phyloP scores from a whole-genome alignment of 176 grass and related monocot species.

The Carex parvula region DNA sequence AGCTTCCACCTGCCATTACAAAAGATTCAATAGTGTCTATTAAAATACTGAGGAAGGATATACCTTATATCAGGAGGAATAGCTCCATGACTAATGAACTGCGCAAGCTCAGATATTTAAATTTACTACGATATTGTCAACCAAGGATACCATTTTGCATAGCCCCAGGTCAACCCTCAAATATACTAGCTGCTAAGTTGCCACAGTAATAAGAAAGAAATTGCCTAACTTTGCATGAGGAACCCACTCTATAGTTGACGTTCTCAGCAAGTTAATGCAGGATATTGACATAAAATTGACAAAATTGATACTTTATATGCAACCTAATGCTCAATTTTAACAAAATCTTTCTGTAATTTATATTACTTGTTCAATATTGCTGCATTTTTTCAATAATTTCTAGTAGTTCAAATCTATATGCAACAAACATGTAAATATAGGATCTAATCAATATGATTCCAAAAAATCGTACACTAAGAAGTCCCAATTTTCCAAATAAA shows the following conservation, averaged over 20 bases:
- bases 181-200: background rate
- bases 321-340: background rate
- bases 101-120: background rate
- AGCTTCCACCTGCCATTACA: constrained; percentile 75
- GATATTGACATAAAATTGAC: no score
- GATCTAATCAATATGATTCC: background rate
- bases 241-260: background rate
- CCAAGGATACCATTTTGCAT: background rate
- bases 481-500: constrained; percentile 8
- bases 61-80: background rate
- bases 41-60: background rate
- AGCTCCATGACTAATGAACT: background rate
- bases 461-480: background rate
- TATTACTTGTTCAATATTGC: background rate
- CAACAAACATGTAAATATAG: background rate
- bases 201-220: background rate
- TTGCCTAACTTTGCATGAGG: background rate
- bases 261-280: background rate
- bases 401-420: background rate
- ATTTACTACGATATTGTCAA: background rate
- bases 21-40: background rate
- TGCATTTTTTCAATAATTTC: background rate
- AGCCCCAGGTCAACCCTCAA: background rate
- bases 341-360: background rate
- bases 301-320: background rate